These are phyloP conservation scores for Didymella pinodella DNA, from an alignment of 2,329 filamentous ascomycete species.

Conservation along the genomic window DNA sequence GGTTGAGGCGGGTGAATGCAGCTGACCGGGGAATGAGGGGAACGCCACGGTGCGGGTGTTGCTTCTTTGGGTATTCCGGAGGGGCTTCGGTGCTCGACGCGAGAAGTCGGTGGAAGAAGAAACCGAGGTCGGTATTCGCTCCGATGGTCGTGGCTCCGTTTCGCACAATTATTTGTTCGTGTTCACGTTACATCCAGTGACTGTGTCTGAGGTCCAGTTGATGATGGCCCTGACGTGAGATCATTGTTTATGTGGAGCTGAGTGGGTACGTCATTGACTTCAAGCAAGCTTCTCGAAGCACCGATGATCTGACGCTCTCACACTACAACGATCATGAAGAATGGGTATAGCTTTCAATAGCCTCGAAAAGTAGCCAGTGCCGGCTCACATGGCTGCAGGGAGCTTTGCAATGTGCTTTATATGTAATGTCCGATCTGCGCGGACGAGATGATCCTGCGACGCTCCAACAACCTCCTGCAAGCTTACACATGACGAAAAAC, in stretches of 20 bases:
- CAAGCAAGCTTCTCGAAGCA: conserved; percentile 8
- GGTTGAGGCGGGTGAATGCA: conserved; percentile 28
- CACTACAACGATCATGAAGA: not conserved
- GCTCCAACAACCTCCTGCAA: not conserved
- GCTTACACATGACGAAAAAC: not conserved
- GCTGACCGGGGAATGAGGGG: conserved; percentile 26
- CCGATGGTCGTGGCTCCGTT: conserved; percentile 21
- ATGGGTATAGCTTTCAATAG: not conserved
- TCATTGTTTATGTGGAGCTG: conserved; percentile 15
- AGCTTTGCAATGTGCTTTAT: not conserved
- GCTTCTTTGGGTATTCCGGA: conserved; percentile 41
- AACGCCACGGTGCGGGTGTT: conserved; percentile 30
- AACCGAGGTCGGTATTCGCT: conserved; percentile 29
- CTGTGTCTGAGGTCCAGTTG: not conserved
- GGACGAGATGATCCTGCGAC: not conserved
- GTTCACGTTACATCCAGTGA: not conserved
- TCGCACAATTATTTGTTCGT: not conserved
- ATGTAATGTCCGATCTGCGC: not conserved
- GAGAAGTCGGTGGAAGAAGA: conserved; percentile 18
- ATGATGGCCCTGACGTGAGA: not conserved
- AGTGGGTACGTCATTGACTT: conserved; percentile 19
- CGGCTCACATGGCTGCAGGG: not conserved
- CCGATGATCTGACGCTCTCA: not conserved
- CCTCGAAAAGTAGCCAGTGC: not conserved
- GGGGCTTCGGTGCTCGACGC: conserved; percentile 25